Evolutionary conservation across 139 green algal species (phyloP).

Genomic region (Dunaliella primolecta): DNA sequence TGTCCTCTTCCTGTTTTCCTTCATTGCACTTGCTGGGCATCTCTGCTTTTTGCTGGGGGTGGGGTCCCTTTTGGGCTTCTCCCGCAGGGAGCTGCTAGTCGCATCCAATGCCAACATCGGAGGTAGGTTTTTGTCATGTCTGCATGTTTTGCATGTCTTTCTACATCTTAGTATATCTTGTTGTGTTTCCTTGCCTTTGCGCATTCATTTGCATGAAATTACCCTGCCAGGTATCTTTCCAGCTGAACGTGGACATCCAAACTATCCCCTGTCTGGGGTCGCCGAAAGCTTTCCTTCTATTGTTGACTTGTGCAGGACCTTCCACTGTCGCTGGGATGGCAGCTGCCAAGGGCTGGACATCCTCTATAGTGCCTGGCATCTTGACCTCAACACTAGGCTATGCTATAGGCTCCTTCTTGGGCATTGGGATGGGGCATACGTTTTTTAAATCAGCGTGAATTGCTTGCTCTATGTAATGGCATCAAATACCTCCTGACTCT

Average conservation of each 20-base stretch:
- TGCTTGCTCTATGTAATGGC: neutral
- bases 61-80: conserved; percentile 61
- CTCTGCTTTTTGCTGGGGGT: conserved; percentile 57
- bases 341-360: conserved; percentile 79
- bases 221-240: too few species aligned
- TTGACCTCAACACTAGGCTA: conserved; percentile 88
- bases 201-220: neutral
- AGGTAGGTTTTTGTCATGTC: conserved; percentile 31
- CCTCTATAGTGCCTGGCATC: conserved; percentile 72
- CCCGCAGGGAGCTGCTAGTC: conserved; percentile 65
- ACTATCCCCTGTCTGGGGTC: too few species aligned
- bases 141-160: neutral
- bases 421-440: conserved; percentile 49
- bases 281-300: too few species aligned
- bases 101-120: conserved; percentile 93
- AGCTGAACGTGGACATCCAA: too few species aligned
- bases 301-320: conserved; percentile 48
- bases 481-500: neutral
- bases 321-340: conserved; percentile 90
- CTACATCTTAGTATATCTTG: neutral
- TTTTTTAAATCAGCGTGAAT: neutral
- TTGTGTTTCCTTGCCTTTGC: neutral
- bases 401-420: conserved; percentile 66
- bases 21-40: conserved; percentile 57
- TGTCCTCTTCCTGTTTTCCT: conserved; percentile 80